Base-by-base conservation (phyloP, 1,284 basidiomycete genomes). In the Xerocomus amazonicus region DNA sequence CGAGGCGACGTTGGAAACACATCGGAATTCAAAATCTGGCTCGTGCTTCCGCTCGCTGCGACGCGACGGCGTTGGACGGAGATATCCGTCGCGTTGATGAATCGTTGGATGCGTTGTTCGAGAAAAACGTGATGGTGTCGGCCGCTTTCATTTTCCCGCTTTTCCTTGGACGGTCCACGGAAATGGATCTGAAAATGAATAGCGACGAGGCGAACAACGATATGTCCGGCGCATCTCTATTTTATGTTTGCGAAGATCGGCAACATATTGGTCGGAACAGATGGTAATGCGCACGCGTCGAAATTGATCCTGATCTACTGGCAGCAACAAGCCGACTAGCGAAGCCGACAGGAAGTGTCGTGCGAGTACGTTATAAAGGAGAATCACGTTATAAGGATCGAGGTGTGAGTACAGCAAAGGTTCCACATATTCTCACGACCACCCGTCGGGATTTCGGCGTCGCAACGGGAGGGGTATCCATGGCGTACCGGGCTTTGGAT, bases 401-500 rank as follows among this genome's bases (percentile, higher is more conserved):
- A 46, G 42, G 39, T 49, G 46, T 34, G 46, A 38, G 26, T 27
- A 27, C 23, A 28, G 27, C 32, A n/a, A 16, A 14, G n/a, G 42
- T 42, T 39, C 47, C 33, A 42, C 16, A 12, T 13, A 29, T 45
- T 60, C 54, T 69, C 64, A 79, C 55, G 70, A 76, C 80, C 79
- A 81, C 48, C 79, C 77, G 53, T 74, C 76, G 39, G 70, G 67
- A 47, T 57, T 72, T 59, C 81, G 73, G 55, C 71, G 72, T 50
- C 83, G 75, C 46, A 84, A 63, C 12, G 82, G 80, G 34, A 84
- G 67, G 32, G 80, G 79, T 58, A 85, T 72, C 75, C 78, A 80
- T 12, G 74, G 71, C 45, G 67, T 67, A 36, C 60, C 63, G 12
- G 60, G 47, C 51, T 68, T 64, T 42, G 65, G 63, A 47, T 65